A percentile compares a stretch with the other conserved stretches of the same genome.
phyloP scores from a whole-genome alignment of 2,329 filamentous ascomycete species.

The Orbilia ellipsospora region DNA sequence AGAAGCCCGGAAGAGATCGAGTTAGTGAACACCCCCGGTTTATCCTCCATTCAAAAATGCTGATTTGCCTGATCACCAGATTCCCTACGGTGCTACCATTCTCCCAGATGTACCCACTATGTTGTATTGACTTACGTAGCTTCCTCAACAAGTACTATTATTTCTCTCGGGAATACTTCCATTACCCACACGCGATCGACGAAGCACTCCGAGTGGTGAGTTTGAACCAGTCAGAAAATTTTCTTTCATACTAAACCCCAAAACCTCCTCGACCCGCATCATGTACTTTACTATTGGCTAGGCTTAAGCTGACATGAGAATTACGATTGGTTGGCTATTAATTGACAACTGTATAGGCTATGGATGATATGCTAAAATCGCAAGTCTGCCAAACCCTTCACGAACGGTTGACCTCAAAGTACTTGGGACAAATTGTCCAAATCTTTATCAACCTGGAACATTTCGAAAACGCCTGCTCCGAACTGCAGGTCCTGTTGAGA shows the following conservation, averaged over 20 bases:
- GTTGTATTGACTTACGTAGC: slow-evolving; percentile 97
- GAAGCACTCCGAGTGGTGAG: slow-evolving; percentile 73
- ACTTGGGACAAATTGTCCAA: slow-evolving; percentile 96
- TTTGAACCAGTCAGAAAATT: slow-evolving; percentile 68
- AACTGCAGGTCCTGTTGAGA: slow-evolving; percentile 88
- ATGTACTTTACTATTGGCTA: slow-evolving; percentile 46
- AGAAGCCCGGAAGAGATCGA: slow-evolving; percentile 78
- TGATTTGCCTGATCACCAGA: slow-evolving; percentile 63
- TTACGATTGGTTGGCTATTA: slow-evolving; percentile 39
- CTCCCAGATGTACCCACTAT: slow-evolving; percentile 98
- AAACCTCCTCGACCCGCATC: slow-evolving; percentile 32
- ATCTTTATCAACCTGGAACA: slow-evolving; percentile 98
- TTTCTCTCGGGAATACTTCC: slow-evolving; percentile 95
- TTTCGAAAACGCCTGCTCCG: slow-evolving; percentile 91
- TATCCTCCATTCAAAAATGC: slow-evolving; percentile 6
- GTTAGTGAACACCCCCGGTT: slow-evolving; percentile 65
- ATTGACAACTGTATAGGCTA: slow-evolving; percentile 68
- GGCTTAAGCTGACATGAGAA: slow-evolving; percentile 28
- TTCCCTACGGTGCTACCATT: slow-evolving; percentile 97
- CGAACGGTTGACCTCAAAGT: slow-evolving; percentile 88
- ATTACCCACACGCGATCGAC: slow-evolving; percentile 88
- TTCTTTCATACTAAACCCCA: slow-evolving; percentile 32
- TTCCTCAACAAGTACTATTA: slow-evolving; percentile 99
- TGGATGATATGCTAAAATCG: slow-evolving; percentile 93
- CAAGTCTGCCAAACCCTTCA: slow-evolving; percentile 93